Base-by-base conservation (phyloP, 768 basidiomycete species). In the Grammothele lineata region DNA sequence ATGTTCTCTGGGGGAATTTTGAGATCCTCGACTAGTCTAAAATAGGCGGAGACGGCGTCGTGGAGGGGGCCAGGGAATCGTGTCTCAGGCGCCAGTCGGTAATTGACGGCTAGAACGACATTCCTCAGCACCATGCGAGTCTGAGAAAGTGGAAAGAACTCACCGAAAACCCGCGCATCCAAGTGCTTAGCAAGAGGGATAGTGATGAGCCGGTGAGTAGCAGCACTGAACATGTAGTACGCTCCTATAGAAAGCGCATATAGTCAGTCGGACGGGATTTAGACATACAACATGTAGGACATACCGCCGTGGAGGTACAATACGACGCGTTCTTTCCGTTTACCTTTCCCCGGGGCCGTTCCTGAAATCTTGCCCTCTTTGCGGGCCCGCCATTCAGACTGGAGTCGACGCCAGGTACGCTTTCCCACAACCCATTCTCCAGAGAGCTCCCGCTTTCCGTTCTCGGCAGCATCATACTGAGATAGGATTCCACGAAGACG, bases 341-440 rank as follows among this genome's bases (percentile, higher is more conserved):
- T 75, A 57, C 68, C 69, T 19, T 58, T 54, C 39, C 17, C 52
- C 37, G 35, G 18, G 12, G n/a, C 35, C 6, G 18, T 36, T 8
- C 24, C 41, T 35, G 14, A 14, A 7, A 19, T 21, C 30, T 52
- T 44, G 40, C 42, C 40, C 25, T 50, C 33, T 27, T 43, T 48
- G 37, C 57, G 40, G 15, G 76, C 71, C 59, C 77, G 82, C 80
- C 89, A 88, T 58, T 94, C 91, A 14, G 76, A 70, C 59, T 96
- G 92, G 55, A 96, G 72, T 23, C 81, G 71, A 53, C 82, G 83
- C 95, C 95, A 99, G 0, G 94, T 80, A 53, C 80, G 81, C 64
- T 87, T 87, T 27, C 91, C 91, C n/a, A 97, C 87, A 19, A 98
- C 84, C 95, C 95, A 99, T 71, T 99, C 95, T 0, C 92, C 95